Percentiles rank a stretch among this genome's conserved stretches.
Conservation (phyloP, 164 flowering plant species). For the Aristolochia fimbriata region DNA sequence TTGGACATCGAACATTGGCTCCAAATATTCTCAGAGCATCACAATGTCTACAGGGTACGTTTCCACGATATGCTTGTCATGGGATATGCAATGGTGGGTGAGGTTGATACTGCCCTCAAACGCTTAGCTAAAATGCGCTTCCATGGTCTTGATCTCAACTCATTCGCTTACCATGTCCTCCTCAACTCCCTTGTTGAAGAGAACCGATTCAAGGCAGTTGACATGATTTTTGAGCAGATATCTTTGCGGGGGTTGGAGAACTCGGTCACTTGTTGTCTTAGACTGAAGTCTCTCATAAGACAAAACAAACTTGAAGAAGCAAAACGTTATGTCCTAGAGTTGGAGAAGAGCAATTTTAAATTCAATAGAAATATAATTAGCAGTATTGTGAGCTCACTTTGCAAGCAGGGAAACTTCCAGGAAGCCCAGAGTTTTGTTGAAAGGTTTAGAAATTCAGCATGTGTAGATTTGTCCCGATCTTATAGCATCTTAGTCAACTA, state of each 20-base stretch:
- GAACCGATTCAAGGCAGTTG: slow-evolving; percentile 33
- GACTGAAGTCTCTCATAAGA: slow-evolving; percentile 48
- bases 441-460: slow-evolving; percentile 27
- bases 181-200: slow-evolving; percentile 66
- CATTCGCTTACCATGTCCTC: slow-evolving; percentile 54
- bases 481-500: slow-evolving; percentile 45
- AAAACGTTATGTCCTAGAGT: slow-evolving; percentile 22
- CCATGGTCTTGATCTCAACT: slow-evolving; percentile 56
- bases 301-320: slow-evolving; percentile 42
- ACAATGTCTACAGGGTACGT: slow-evolving; percentile 14
- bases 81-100: slow-evolving; percentile 75
- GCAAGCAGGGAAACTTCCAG: slow-evolving; percentile 28
- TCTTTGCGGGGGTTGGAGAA: slow-evolving; percentile 33
- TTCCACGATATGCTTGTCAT: slow-evolving; percentile 52
- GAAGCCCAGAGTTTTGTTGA: slow-evolving; percentile 39
- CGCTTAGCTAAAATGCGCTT: slow-evolving; percentile 73
- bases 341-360: slow-evolving; percentile 14
- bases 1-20: slow-evolving; percentile 47
- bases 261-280: slow-evolving; percentile 33
- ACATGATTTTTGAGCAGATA: slow-evolving; percentile 42
- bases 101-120: slow-evolving; percentile 54
- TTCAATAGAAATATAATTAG: slow-evolving; percentile 19
- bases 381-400: slow-evolving; percentile 41
- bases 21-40: slow-evolving; percentile 11
- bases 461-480: slow-evolving; percentile 21